Conservation (phyloP, 2,329 filamentous ascomycete species). For the Arthrobotrys pseudoclavata region DNA sequence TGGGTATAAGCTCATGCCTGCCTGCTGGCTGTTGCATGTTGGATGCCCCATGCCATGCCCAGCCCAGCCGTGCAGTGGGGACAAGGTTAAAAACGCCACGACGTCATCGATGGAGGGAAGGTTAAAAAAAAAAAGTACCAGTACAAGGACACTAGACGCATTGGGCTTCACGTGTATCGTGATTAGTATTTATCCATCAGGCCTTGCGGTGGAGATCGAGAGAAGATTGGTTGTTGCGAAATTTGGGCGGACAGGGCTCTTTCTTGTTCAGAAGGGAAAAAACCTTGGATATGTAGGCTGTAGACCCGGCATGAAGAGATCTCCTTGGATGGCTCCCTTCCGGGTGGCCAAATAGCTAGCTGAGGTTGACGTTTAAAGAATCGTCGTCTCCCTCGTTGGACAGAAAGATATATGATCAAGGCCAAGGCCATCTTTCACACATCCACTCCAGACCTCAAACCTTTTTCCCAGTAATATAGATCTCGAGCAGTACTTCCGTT, state of each 20-base stretch:
- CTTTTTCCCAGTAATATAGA: neutral
- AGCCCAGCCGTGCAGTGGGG: neutral
- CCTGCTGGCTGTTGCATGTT: neutral
- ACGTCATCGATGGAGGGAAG: slow-evolving; percentile 41
- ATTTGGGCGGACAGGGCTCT: neutral
- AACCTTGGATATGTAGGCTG: slow-evolving; percentile 18
- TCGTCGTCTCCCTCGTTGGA: too few relatives aligned
- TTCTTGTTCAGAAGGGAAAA: slow-evolving; percentile 14
- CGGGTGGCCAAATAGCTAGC: neutral
- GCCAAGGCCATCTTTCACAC: too few relatives aligned
- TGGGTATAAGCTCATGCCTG: neutral
- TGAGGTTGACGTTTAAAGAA: neutral
- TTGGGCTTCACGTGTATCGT: slow-evolving; percentile 30
- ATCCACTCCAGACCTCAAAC: too few relatives aligned
- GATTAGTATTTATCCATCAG: slow-evolving; percentile 14
- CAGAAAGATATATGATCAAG: too few relatives aligned
- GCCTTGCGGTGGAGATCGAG: slow-evolving; percentile 36
- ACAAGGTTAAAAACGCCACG: slow-evolving; percentile 37
- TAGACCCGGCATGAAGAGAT: neutral
- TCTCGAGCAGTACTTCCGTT: neutral
- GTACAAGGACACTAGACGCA: neutral
- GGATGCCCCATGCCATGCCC: neutral
- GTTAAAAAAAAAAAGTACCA: neutral
- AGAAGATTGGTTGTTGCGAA: neutral
- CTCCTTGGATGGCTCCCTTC: too few relatives aligned